These are phyloP conservation scores for Trametes maxima DNA, from an alignment of 768 basidiomycete species.

Conservation along the genomic window DNA sequence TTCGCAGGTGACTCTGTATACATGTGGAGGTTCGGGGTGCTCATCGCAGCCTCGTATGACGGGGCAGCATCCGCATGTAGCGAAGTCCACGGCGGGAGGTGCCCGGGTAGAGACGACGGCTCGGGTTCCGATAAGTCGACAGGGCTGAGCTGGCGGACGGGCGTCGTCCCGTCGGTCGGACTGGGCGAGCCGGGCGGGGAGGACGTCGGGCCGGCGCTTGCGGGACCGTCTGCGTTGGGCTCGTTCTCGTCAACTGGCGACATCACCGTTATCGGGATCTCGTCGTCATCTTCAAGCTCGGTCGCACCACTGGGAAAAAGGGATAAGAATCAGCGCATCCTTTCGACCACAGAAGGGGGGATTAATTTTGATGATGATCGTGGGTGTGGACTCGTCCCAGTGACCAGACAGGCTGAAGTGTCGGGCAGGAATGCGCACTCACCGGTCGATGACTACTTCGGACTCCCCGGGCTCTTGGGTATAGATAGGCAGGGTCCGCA, in stretches of 20 bases:
- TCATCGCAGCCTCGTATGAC: slow-evolving; percentile 19
- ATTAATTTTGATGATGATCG: too few species aligned
- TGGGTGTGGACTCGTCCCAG: neutral
- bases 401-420: neutral
- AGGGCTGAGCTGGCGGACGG: slow-evolving; percentile 4
- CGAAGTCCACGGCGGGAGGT: neutral
- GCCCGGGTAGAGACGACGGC: neutral
- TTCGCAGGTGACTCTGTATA: neutral
- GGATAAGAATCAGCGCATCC: neutral
- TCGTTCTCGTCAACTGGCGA: slow-evolving; percentile 18
- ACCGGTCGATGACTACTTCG: slow-evolving; percentile 72
- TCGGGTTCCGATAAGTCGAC: neutral
- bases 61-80: slow-evolving; percentile 11
- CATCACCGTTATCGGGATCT: slow-evolving; percentile 12
- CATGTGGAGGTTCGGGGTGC: slow-evolving; percentile 11
- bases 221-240: neutral
- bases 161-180: neutral
- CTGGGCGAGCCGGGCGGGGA: neutral
- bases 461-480: slow-evolving; percentile 84
- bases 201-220: neutral
- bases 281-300: slow-evolving; percentile 19
- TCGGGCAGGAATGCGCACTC: slow-evolving; percentile 14
- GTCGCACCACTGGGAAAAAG: slow-evolving; percentile 7
- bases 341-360: too few species aligned
- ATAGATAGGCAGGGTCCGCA: slow-evolving; percentile 74